Evolutionary conservation across 2,329 filamentous ascomycete genomes (phyloP).

Genomic region (Fusarium transvaalense): DNA sequence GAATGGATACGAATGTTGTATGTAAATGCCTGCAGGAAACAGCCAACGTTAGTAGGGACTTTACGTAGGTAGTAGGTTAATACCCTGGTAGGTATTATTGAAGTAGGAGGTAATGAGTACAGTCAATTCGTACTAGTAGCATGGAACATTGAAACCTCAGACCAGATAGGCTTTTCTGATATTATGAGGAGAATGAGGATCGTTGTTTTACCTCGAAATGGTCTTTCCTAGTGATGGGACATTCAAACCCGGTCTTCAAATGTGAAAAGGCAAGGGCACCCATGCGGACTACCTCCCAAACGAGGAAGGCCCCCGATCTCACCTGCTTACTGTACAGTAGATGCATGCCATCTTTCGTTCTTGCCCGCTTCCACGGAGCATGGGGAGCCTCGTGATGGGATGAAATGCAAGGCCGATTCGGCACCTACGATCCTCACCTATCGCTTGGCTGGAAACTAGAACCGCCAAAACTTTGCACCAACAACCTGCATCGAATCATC

Average conservation of each 20-base stretch:
- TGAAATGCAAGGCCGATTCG: constrained; percentile 6
- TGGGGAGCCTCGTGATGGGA: constrained; percentile 9
- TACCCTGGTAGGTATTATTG: no score
- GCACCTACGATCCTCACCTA: constrained; percentile 15
- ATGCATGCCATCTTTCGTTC: constrained; percentile 30
- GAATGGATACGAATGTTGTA: constrained; percentile 12
- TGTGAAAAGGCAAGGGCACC: constrained; percentile 17
- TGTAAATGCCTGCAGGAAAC: constrained; percentile 26
- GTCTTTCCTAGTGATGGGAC: constrained; percentile 4
- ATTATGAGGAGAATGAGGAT: constrained; percentile 4
- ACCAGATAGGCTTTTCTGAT: constrained; percentile 5
- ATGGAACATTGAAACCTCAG: constrained; percentile 6
- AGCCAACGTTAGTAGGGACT: not conserved
- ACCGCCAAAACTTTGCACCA: constrained; percentile 26
- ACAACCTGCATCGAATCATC: constrained; percentile 27
- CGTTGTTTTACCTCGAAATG: constrained; percentile 26
- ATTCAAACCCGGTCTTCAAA: constrained; percentile 2
- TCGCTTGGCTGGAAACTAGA: constrained; percentile 8
- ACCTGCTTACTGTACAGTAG: constrained; percentile 27
- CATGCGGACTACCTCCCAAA: constrained; percentile 14
- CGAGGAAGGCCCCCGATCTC: constrained; percentile 34
- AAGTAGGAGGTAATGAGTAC: not conserved
- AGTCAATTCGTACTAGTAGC: not conserved
- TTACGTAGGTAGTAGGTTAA: no score
- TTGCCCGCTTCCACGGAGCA: constrained; percentile 1